phyloP scores from a whole-genome alignment of 306 rosid species.

The Inga laurina region DNA sequence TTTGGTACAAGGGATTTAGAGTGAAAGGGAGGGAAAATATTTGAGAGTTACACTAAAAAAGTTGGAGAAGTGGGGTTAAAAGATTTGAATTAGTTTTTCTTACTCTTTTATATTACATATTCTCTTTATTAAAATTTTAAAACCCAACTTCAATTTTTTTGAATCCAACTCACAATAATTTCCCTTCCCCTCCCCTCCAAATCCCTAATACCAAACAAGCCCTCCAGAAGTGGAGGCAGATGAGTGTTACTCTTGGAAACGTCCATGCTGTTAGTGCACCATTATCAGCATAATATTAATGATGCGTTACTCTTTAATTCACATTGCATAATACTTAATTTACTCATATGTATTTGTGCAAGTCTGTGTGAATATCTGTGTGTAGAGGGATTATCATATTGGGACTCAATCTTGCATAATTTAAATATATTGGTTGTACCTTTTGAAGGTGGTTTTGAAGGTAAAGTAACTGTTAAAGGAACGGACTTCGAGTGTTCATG shows the following conservation, averaged over 20 bases:
- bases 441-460: conserved; percentile 66
- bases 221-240: neutral
- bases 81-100: too few relatives aligned
- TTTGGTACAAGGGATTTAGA: too few relatives aligned
- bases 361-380: neutral
- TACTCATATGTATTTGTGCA: neutral
- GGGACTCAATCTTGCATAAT: neutral
- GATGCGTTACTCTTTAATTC: conserved; percentile 5
- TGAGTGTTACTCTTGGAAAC: neutral
- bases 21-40: too few relatives aligned
- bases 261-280: conserved; percentile 4
- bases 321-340: neutral
- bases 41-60: too few relatives aligned
- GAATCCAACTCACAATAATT: too few relatives aligned
- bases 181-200: too few relatives aligned
- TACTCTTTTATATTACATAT: too few relatives aligned
- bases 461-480: conserved; percentile 57
- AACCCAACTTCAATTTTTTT: too few relatives aligned
- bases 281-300: neutral
- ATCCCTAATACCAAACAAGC: too few relatives aligned
- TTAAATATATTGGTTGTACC: neutral
- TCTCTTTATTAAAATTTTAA: too few relatives aligned
- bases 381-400: conserved; percentile 3
- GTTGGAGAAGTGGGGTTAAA: too few relatives aligned
- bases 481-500: conserved; percentile 51